Percentiles rank a stretch among this genome's conserved stretches.
phyloP scores from a whole-genome alignment of 192 early-diverging fungal species.

The Rhizophlyctis rosea region DNA sequence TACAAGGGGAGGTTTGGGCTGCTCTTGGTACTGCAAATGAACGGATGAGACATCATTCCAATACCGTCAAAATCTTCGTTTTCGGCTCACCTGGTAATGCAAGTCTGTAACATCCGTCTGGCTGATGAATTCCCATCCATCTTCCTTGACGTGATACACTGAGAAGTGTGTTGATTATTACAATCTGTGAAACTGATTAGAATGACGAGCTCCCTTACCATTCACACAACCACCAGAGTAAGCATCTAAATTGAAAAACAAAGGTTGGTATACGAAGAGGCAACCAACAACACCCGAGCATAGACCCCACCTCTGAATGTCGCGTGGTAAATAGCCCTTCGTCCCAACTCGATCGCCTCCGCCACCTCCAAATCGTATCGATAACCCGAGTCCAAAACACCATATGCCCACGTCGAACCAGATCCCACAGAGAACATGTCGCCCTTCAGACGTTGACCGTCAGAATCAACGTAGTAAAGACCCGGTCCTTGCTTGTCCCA shows the following conservation, averaged over 20 bases:
- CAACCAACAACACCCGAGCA: constrained; percentile 18
- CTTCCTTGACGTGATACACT: constrained; percentile 90
- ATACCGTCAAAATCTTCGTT: background rate
- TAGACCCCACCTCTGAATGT: constrained; percentile 79
- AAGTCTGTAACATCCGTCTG: constrained; percentile 81
- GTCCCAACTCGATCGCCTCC: constrained; percentile 89
- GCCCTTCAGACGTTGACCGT: constrained; percentile 82
- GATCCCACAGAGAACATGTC: constrained; percentile 96
- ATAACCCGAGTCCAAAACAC: constrained; percentile 91
- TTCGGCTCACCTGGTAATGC: constrained; percentile 56
- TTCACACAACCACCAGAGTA: constrained; percentile 79
- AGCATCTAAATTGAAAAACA: constrained; percentile 49
- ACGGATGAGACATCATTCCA: background rate
- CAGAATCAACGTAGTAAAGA: constrained; percentile 95
- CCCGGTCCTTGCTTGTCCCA: constrained; percentile 97
- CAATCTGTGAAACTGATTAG: constrained; percentile 1
- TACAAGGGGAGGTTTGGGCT: constrained; percentile 32
- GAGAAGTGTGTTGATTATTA: constrained; percentile 9
- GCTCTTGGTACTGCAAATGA: constrained; percentile 17
- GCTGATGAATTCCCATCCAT: constrained; percentile 85
- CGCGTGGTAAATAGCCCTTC: constrained; percentile 92
- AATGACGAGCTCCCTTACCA: constrained; percentile 36
- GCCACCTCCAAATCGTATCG: constrained; percentile 71
- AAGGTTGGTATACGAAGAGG: background rate
- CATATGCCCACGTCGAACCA: constrained; percentile 98